These are phyloP conservation scores for Dactylis glomerata DNA, from an alignment of 176 grass and related monocot genomes.

Conservation along the genomic window DNA sequence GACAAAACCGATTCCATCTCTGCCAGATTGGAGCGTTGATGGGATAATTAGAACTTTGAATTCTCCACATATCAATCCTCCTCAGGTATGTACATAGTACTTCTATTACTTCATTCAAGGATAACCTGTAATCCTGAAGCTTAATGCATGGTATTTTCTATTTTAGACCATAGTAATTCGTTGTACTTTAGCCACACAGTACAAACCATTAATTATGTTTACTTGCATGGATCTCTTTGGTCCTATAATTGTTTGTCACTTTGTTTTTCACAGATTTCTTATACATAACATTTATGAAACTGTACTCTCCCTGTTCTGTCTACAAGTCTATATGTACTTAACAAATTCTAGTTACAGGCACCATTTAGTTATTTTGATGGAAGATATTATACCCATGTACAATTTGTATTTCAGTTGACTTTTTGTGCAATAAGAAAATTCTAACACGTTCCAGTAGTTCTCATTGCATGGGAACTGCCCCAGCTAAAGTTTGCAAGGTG, in stretches of 20 bases:
- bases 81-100: not conserved
- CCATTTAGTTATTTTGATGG: not conserved
- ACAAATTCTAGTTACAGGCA: not conserved
- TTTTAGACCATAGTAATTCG: not conserved
- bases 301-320: not conserved
- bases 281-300: not conserved
- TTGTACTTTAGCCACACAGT: not conserved
- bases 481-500: not conserved
- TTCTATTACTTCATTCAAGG: not conserved
- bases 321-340: not conserved
- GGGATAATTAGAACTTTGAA: conserved; percentile 21
- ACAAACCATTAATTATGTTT: not conserved
- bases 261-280: not conserved
- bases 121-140: not conserved
- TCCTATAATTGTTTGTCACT: not conserved
- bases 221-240: not conserved
- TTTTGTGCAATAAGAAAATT: not conserved
- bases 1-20: conserved; percentile 18
- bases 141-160: not conserved
- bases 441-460: not conserved
- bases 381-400: not conserved
- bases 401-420: not conserved
- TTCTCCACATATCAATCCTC: not conserved
- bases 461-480: not conserved
- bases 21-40: conserved; percentile 14